Evolutionary conservation across 2,329 filamentous ascomycete genomes (phyloP).

Genomic region (Penicillium sp.): DNA sequence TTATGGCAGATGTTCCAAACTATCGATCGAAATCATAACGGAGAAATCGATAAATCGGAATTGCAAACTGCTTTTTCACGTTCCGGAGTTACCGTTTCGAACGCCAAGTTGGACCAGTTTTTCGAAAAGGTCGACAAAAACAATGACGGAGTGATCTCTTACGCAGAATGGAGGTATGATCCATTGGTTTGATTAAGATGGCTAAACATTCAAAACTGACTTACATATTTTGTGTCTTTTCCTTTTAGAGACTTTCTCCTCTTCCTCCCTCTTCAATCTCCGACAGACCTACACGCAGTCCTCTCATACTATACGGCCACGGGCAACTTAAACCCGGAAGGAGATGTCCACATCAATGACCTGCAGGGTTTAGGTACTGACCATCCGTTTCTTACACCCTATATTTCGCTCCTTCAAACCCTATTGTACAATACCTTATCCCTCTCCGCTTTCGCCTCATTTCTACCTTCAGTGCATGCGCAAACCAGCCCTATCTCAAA

Average conservation of each 20-base stretch:
- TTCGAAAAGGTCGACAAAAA: constrained; percentile 89
- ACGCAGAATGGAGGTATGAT: constrained; percentile 93
- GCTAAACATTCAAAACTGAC: constrained; percentile 9
- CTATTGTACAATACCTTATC: constrained; percentile 40
- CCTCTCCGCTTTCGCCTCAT: constrained; percentile 32
- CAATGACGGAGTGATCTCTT: constrained; percentile 80
- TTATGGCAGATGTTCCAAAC: constrained; percentile 77
- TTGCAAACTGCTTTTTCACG: constrained; percentile 73
- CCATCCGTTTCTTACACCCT: constrained; percentile 42
- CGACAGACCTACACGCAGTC: constrained; percentile 69
- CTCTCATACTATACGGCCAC: constrained; percentile 89
- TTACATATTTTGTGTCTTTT: not conserved
- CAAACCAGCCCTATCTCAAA: constrained; percentile 30
- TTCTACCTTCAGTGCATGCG: constrained; percentile 35
- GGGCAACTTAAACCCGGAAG: constrained; percentile 86
- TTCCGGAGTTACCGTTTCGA: constrained; percentile 76
- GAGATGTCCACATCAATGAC: constrained; percentile 91
- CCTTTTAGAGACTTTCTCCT: constrained; percentile 78
- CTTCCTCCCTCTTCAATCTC: constrained; percentile 70
- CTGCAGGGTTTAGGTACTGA: constrained; percentile 87
- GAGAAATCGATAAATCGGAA: constrained; percentile 83
- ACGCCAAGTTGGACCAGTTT: constrained; percentile 75
- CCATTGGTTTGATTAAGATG: constrained; percentile 7
- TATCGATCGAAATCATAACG: constrained; percentile 84
- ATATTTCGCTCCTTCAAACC: constrained; percentile 33